Evolutionary conservation across 768 basidiomycete genomes (phyloP).

Genomic region (Tricholomella constricta): DNA sequence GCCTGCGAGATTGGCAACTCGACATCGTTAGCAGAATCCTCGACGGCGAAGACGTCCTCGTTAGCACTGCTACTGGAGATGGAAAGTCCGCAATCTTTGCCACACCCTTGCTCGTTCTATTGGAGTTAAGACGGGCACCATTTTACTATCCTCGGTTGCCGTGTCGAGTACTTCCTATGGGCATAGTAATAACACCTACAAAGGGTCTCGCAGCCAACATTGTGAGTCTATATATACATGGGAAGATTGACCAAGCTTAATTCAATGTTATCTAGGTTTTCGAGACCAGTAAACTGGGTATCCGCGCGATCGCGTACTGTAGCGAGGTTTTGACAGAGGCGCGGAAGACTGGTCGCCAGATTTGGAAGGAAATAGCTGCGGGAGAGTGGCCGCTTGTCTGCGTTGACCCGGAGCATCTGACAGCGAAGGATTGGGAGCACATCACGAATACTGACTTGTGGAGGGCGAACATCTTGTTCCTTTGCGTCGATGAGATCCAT

Average conservation of each 20-base stretch:
- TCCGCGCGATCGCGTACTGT: constrained; percentile 3
- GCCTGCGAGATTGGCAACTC: constrained; percentile 14
- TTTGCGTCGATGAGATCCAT: constrained; percentile 9
- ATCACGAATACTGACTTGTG: constrained; percentile 2
- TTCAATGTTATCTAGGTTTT: constrained; percentile 5
- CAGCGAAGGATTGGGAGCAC: constrained; percentile 13
- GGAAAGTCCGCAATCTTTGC: constrained; percentile 19
- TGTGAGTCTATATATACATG: no score
- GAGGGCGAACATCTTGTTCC: constrained; percentile 13
- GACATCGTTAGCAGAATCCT: constrained; percentile 14
- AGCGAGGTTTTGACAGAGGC: constrained; percentile 9
- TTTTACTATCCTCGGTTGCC: constrained; percentile 18
- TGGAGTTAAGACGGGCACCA: constrained; percentile 8
- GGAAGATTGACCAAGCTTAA: no score
- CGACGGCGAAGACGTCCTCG: constrained; percentile 13
- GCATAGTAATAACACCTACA: constrained; percentile 24
- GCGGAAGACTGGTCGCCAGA: neutral
- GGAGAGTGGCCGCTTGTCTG: constrained; percentile 18
- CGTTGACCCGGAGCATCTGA: constrained; percentile 23
- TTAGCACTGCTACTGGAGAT: constrained; percentile 7
- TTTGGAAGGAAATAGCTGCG: constrained; percentile 10
- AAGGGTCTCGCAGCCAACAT: constrained; percentile 25
- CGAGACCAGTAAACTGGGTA: constrained; percentile 11
- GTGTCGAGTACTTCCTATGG: constrained; percentile 12
- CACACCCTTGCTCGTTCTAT: constrained; percentile 13